A percentile compares a stretch with the other conserved stretches of the same genome.
Evolutionary conservation across 805 yeast species (phyloP).

Genomic region (Pachysolen tannophilus): DNA sequence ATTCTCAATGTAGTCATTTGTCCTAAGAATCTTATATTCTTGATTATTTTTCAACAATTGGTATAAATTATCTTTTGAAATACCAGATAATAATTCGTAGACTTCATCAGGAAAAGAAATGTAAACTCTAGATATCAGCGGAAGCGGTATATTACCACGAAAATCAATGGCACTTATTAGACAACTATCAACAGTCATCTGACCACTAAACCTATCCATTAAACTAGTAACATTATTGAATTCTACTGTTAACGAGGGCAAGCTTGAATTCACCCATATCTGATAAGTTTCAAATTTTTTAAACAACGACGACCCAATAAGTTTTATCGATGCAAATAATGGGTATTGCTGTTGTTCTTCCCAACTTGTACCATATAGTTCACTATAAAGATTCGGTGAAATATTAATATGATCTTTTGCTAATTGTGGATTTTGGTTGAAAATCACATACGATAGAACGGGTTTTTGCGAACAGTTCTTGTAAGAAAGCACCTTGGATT

Average conservation of each 20-base stretch:
- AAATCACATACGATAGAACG: not conserved
- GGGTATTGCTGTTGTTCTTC: not conserved
- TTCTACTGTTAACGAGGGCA: constrained; percentile 24
- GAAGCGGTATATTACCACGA: constrained; percentile 21
- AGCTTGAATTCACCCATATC: constrained; percentile 19
- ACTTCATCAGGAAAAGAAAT: constrained; percentile 37
- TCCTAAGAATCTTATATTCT: constrained; percentile 26
- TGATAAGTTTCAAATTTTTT: constrained; percentile 25
- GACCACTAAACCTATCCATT: constrained; percentile 22
- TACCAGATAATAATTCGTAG: constrained; percentile 33
- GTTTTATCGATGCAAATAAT: constrained; percentile 13
- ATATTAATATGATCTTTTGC: constrained; percentile 4
- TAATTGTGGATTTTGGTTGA: not conserved
- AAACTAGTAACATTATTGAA: constrained; percentile 31
- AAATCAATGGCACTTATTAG: constrained; percentile 29
- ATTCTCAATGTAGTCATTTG: constrained; percentile 33
- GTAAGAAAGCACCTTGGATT: no score
- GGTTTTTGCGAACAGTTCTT: no score
- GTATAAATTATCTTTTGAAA: constrained; percentile 24
- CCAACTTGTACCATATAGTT: not conserved
- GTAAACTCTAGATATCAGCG: constrained; percentile 29
- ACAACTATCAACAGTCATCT: constrained; percentile 35
- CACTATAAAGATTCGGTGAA: constrained; percentile 4
- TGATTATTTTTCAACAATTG: constrained; percentile 27
- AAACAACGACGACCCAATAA: constrained; percentile 18